Evolutionary conservation across 345 rosid genomes (phyloP).

Genomic region (Erysimum cheiranthoides): DNA sequence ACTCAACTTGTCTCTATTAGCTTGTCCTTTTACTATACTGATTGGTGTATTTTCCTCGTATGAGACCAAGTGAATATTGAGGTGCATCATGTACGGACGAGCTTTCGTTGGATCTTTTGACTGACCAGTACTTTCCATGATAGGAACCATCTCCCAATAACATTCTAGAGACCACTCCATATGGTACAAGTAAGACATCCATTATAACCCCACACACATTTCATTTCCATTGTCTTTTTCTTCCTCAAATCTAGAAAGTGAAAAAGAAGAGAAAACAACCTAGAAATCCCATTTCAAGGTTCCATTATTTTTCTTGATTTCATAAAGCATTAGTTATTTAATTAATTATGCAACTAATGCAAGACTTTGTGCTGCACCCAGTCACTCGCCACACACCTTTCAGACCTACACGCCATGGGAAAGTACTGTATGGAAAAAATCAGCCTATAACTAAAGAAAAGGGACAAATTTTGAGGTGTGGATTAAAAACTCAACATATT

Average conservation of each 20-base stretch:
- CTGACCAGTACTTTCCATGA: constrained; percentile 46
- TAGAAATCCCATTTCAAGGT: constrained; percentile 20
- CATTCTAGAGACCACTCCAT: constrained; percentile 35
- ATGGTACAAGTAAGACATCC: constrained; percentile 44
- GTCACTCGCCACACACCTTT: no score
- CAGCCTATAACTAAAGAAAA: no score
- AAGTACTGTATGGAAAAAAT: no score
- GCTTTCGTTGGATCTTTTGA: constrained; percentile 32
- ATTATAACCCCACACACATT: constrained; percentile 25
- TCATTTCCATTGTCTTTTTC: constrained; percentile 27
- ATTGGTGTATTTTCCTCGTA: constrained; percentile 36
- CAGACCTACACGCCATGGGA: not conserved
- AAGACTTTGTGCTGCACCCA: constrained; percentile 1
- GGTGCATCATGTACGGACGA: constrained; percentile 12
- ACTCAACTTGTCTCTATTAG: constrained; percentile 29
- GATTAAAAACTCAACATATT: no score
- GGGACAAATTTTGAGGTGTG: no score
- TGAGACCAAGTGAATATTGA: constrained; percentile 34
- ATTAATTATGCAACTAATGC: not conserved
- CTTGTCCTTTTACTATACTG: not conserved
- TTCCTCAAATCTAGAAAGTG: constrained; percentile 8
- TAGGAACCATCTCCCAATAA: constrained; percentile 43
- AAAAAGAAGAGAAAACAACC: constrained; percentile 19
- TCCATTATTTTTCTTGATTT: not conserved
- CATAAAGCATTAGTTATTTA: not conserved